A percentile compares a stretch with the other conserved stretches of the same genome.
Evolutionary conservation across 495 filamentous ascomycete species (phyloP).

Genomic region (Penicillium arizonense): DNA sequence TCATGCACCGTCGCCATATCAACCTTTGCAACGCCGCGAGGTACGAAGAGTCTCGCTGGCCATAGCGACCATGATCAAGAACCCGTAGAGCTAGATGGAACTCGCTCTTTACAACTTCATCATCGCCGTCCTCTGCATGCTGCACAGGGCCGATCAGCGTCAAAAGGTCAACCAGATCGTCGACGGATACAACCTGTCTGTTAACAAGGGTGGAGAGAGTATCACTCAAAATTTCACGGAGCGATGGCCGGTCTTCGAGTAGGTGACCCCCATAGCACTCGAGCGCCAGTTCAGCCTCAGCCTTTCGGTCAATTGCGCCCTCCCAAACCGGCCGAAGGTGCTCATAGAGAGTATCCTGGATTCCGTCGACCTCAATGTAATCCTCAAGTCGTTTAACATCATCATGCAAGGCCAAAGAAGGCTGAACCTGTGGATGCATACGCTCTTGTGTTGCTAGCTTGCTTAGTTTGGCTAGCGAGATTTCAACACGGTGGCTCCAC

Average conservation of each 20-base stretch:
- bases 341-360: conserved; percentile 73
- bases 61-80: conserved; percentile 54
- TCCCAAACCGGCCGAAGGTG: conserved; percentile 55
- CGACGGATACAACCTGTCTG: conserved; percentile 62
- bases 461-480: conserved; percentile 83
- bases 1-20: conserved; percentile 80
- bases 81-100: conserved; percentile 74
- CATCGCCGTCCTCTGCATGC: conserved; percentile 31
- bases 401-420: conserved; percentile 24
- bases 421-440: conserved; percentile 11
- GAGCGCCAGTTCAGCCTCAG: conserved; percentile 70
- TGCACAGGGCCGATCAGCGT: conserved; percentile 60
- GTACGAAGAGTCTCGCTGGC: conserved; percentile 46
- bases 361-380: conserved; percentile 59
- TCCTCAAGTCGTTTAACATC: conserved; percentile 52
- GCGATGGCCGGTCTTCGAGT: conserved; percentile 58
- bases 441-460: conserved; percentile 59
- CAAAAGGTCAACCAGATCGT: conserved; percentile 75
- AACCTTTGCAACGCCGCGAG: conserved; percentile 59
- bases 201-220: conserved; percentile 64
- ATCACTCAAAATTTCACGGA: conserved; percentile 62
- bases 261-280: conserved; percentile 59
- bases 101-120: conserved; percentile 43
- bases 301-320: conserved; percentile 72
- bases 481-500: conserved; percentile 86